phyloP scores from a whole-genome alignment of 2,329 filamentous ascomycete species.

The Ophiostoma quercus region DNA sequence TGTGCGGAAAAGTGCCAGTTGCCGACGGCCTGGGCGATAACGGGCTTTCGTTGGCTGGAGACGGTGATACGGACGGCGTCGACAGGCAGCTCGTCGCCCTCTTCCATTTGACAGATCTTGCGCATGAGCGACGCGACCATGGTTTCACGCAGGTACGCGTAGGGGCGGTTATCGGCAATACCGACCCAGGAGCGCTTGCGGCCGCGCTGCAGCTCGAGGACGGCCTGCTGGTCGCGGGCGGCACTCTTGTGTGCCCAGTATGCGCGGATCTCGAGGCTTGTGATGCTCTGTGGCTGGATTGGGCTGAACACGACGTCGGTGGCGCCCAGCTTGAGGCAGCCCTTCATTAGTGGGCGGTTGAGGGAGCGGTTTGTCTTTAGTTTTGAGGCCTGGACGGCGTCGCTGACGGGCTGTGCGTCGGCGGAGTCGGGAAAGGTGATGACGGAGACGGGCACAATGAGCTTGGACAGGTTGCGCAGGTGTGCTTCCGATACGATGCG shows the following conservation, averaged over 20 bases:
- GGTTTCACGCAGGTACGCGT: slow-evolving; percentile 81
- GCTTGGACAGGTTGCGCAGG: slow-evolving; percentile 50
- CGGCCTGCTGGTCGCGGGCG: slow-evolving; percentile 63
- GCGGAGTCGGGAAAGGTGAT: slow-evolving; percentile 40
- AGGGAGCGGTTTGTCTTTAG: slow-evolving; percentile 28
- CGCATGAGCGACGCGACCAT: slow-evolving; percentile 92
- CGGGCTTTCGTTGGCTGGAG: slow-evolving; percentile 56
- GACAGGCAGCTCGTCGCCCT: slow-evolving; percentile 59
- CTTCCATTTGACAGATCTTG: slow-evolving; percentile 66
- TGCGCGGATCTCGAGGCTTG: slow-evolving; percentile 73
- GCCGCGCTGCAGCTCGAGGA: slow-evolving; percentile 66
- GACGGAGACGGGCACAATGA: slow-evolving; percentile 53
- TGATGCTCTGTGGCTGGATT: slow-evolving; percentile 65
- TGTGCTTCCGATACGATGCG: slow-evolving; percentile 55
- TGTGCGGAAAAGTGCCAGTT: slow-evolving; percentile 88
- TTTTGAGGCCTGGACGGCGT: not conserved
- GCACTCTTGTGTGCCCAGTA: slow-evolving; percentile 77
- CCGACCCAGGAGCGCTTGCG: slow-evolving; percentile 91
- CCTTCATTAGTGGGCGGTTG: slow-evolving; percentile 51
- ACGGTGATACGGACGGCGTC: slow-evolving; percentile 63
- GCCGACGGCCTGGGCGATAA: slow-evolving; percentile 65
- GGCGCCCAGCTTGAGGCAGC: slow-evolving; percentile 79
- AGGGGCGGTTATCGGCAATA: slow-evolving; percentile 76
- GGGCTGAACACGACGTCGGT: slow-evolving; percentile 80
- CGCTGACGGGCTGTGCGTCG: slow-evolving; percentile 23